These are phyloP conservation scores for Boletales sp. DNA, from an alignment of 768 basidiomycete genomes.

Conservation along the genomic window DNA sequence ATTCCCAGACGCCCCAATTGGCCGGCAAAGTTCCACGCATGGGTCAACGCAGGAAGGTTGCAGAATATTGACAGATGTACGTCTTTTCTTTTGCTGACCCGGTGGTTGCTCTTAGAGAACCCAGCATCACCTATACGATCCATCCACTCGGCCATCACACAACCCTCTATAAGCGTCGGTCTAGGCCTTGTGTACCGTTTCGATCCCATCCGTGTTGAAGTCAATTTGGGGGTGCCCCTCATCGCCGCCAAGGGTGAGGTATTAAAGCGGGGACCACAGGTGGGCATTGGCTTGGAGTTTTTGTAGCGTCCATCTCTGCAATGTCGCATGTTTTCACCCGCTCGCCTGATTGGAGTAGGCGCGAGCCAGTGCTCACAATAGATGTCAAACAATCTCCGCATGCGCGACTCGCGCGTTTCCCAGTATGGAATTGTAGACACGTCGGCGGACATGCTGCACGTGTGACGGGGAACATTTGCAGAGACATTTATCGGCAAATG, in stretches of 20 bases:
- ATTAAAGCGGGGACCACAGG: slow-evolving; percentile 65
- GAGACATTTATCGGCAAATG: too few relatives aligned
- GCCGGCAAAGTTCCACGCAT: slow-evolving; percentile 80
- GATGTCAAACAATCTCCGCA: too few relatives aligned
- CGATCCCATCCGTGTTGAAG: slow-evolving; percentile 80
- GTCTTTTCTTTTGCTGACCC: slow-evolving; percentile 8
- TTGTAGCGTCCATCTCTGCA: slow-evolving; percentile 36
- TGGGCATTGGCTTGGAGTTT: slow-evolving; percentile 81
- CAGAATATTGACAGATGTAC: slow-evolving; percentile 57
- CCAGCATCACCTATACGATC: slow-evolving; percentile 11
- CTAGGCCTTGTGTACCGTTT: slow-evolving; percentile 81
- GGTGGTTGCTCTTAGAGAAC: too few relatives aligned
- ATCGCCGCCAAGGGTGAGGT: slow-evolving; percentile 66
- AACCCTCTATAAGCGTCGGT: slow-evolving; percentile 71
- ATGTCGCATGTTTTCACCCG: slow-evolving; percentile 4
- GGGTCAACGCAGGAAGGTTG: slow-evolving; percentile 78
- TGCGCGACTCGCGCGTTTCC: too few relatives aligned
- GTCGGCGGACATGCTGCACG: neutral
- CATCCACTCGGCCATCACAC: slow-evolving; percentile 14
- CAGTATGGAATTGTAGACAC: too few relatives aligned
- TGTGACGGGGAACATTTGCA: too few relatives aligned
- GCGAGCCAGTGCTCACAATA: too few relatives aligned
- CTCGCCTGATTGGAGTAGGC: neutral
- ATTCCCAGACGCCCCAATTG: slow-evolving; percentile 72
- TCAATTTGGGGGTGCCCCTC: slow-evolving; percentile 85